Conservation (phyloP, 768 basidiomycete genomes). For the Guyanaporus albipodus region DNA sequence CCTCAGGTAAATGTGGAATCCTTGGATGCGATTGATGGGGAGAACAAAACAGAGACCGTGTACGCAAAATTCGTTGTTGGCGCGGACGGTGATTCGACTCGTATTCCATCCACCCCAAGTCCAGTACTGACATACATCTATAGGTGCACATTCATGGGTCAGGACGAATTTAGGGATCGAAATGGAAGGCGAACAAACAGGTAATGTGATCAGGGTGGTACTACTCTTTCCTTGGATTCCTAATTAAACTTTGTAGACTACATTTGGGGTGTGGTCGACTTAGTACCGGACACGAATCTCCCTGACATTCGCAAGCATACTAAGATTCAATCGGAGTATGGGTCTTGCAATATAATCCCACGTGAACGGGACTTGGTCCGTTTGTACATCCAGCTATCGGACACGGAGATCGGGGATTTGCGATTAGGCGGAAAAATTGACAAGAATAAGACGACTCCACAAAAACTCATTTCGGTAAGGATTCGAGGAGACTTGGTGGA, state of each 20-base stretch:
- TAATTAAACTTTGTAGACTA: constrained; percentile 41
- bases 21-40: constrained; percentile 27
- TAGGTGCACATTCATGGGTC: constrained; percentile 43
- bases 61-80: constrained; percentile 74
- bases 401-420: constrained; percentile 42
- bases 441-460: constrained; percentile 45
- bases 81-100: constrained; percentile 75
- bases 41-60: constrained; percentile 49
- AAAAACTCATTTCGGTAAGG: constrained; percentile 49
- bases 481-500: neutral
- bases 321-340: constrained; percentile 60
- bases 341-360: constrained; percentile 69
- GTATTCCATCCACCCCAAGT: neutral
- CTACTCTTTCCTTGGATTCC: neutral
- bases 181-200: constrained; percentile 44
- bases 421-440: constrained; percentile 47
- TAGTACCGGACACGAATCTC: constrained; percentile 64
- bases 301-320: constrained; percentile 64
- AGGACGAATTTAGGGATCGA: constrained; percentile 39
- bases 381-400: constrained; percentile 65
- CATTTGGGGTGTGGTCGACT: constrained; percentile 74
- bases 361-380: constrained; percentile 62
- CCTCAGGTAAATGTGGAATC: constrained; percentile 20
- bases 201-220: constrained; percentile 10
- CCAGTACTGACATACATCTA: neutral